Base-by-base conservation (phyloP, 306 rosid species). In the Albizia julibrissin region DNA sequence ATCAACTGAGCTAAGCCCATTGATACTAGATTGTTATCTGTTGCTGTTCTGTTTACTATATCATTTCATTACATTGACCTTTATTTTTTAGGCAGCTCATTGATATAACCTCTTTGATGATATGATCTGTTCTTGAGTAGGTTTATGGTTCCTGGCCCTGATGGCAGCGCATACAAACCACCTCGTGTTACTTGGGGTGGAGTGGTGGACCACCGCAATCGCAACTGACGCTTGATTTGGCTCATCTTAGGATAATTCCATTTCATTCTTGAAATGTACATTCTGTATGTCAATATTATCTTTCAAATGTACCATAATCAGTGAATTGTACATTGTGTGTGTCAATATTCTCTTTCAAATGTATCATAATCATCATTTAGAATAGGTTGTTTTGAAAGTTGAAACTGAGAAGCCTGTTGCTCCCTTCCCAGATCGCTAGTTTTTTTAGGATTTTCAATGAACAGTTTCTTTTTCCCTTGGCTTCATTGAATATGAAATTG, bases 111-210 rank as follows among this genome's bases (percentile, higher is more conserved):
- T 59, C 78, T 6, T 69, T 54, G 44, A 31, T 83, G 24, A 56
- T 6, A 49, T 76, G 73, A 42, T 77, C 62, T 78, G 8, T 80
- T 69, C 18, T 77, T 73, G 83, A 62, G 52, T 79, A 92, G 98
- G 91, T 85, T 43, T 76, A 82, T 85, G 91, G 80, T 94, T 44
- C 50, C 85, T 68, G 90, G 92, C 61, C 93, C 98, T 39, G 90
- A 88, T 80, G 90, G 92, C 47, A 89, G 84, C 80, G 43, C 68
- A 75, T 91, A 89, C 83, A 19, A 50, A 15, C 80, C 34, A 12
- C 56, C 83, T 52, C 31, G 31, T 29, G 31, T 29, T 29, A 29
- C 31, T 29, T 29, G 31, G 31, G 31, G 31, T 29, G 31, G 31
- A 29, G 31, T 29, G 31, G 2, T 2, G 31, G 31, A 29, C 31